phyloP scores from a whole-genome alignment of 306 rosid species.

The Alnus glutinosa region DNA sequence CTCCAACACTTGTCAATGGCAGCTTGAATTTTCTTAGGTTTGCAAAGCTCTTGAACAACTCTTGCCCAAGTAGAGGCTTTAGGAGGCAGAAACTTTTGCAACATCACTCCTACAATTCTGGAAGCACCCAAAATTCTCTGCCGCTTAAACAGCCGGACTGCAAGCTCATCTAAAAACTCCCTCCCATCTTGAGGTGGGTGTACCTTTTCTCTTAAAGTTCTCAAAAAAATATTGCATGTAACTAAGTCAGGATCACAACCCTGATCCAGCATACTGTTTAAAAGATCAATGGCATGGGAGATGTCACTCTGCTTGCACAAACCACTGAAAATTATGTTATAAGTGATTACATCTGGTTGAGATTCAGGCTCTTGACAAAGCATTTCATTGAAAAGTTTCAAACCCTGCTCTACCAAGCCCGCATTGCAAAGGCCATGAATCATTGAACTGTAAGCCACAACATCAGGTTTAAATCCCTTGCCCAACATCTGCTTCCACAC shows the following conservation, averaged over 20 bases:
- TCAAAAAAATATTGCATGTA: conserved; percentile 78
- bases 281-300: conserved; percentile 65
- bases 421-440: conserved; percentile 85
- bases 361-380: conserved; percentile 58
- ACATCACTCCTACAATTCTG: conserved; percentile 67
- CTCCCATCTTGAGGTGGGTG: conserved; percentile 84
- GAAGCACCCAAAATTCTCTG: conserved; percentile 62
- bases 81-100: conserved; percentile 61
- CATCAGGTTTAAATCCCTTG: conserved; percentile 77
- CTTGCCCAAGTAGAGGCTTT: conserved; percentile 78
- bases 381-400: conserved; percentile 86
- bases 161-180: conserved; percentile 85
- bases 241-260: conserved; percentile 80
- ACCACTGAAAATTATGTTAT: conserved; percentile 72
- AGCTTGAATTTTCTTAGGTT: conserved; percentile 46
- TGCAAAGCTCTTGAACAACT: conserved; percentile 63
- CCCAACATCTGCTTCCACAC: conserved; percentile 84
- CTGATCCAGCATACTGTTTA: conserved; percentile 68
- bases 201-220: conserved; percentile 60
- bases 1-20: conserved; percentile 65
- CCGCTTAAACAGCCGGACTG: conserved; percentile 60
- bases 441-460: conserved; percentile 90
- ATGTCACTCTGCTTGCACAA: conserved; percentile 62
- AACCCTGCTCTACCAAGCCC: conserved; percentile 67
- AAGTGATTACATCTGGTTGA: conserved; percentile 80